phyloP scores from a whole-genome alignment of 257 asterid species.

The Echium plantagineum region DNA sequence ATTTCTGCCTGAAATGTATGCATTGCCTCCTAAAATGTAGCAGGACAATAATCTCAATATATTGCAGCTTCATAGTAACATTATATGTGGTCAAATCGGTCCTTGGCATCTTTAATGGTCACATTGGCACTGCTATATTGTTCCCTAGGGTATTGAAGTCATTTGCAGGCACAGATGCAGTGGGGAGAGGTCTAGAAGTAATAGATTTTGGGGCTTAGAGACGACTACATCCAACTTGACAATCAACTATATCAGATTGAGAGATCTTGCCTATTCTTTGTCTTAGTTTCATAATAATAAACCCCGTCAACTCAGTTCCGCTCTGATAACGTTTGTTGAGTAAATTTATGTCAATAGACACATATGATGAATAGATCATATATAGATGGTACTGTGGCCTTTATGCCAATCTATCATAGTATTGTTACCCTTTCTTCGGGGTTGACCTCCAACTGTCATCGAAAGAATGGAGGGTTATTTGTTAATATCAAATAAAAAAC shows the following conservation, averaged over 20 bases:
- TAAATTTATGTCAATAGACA: too few species aligned
- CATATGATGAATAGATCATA: neutral
- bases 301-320: too few species aligned
- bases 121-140: neutral
- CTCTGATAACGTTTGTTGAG: too few species aligned
- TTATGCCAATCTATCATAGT: neutral
- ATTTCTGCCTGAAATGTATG: too few species aligned
- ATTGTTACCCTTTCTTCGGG: too few species aligned
- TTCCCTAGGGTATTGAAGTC: neutral
- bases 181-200: neutral
- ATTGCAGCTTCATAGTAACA: too few species aligned
- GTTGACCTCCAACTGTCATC: too few species aligned
- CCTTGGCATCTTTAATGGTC: neutral
- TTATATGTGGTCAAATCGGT: neutral
- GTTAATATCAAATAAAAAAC: too few species aligned
- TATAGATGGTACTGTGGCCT: neutral
- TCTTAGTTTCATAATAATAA: neutral
- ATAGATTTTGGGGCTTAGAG: neutral
- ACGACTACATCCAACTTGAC: neutral
- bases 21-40: too few species aligned
- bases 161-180: neutral
- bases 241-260: neutral
- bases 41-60: too few species aligned
- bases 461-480: too few species aligned
- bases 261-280: neutral